Percentiles rank a stretch among this genome's conserved stretches.
These are phyloP conservation scores for Cercospora janseana DNA, from an alignment of 2,329 filamentous ascomycete genomes.

Conservation along the genomic window DNA sequence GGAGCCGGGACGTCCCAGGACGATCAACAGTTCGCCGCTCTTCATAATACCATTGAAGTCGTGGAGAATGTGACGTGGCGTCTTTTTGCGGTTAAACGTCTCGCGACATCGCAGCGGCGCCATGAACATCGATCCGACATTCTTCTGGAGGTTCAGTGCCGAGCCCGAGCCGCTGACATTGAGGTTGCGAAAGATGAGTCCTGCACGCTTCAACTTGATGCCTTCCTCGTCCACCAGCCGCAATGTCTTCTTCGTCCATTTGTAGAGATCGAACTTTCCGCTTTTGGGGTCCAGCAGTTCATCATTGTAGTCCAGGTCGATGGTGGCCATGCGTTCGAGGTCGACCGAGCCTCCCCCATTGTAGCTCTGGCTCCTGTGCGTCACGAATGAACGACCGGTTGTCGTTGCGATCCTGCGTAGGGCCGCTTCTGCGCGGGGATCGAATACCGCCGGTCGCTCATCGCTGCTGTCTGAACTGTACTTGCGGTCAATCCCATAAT, in stretches of 20 bases:
- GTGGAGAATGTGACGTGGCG: slow-evolving; percentile 56
- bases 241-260: slow-evolving; percentile 52
- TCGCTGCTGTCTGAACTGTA: slow-evolving; percentile 11
- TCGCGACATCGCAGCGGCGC: slow-evolving; percentile 59
- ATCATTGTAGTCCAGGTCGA: slow-evolving; percentile 46
- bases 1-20: slow-evolving; percentile 52
- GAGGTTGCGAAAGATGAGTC: slow-evolving; percentile 64
- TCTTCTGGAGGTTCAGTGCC: slow-evolving; percentile 67
- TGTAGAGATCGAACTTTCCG: slow-evolving; percentile 54
- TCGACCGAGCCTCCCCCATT: slow-evolving; percentile 10
- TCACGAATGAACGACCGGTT: slow-evolving; percentile 25
- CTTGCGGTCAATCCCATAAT: slow-evolving; percentile 19
- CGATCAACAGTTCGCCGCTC: slow-evolving; percentile 50
- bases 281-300: slow-evolving; percentile 54
- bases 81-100: slow-evolving; percentile 50
- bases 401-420: slow-evolving; percentile 27
- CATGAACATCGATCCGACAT: slow-evolving; percentile 59
- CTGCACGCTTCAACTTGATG: slow-evolving; percentile 54
- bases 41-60: slow-evolving; percentile 55
- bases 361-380: slow-evolving; percentile 15
- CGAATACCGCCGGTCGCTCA: slow-evolving; percentile 22
- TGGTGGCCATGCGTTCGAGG: slow-evolving; percentile 31
- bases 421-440: slow-evolving; percentile 20
- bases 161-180: slow-evolving; percentile 66
- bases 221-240: slow-evolving; percentile 56